A percentile compares a stretch with the other conserved stretches of the same genome.
Evolutionary conservation across 768 basidiomycete genomes (phyloP).

Genomic region (Lyophyllum atratum): DNA sequence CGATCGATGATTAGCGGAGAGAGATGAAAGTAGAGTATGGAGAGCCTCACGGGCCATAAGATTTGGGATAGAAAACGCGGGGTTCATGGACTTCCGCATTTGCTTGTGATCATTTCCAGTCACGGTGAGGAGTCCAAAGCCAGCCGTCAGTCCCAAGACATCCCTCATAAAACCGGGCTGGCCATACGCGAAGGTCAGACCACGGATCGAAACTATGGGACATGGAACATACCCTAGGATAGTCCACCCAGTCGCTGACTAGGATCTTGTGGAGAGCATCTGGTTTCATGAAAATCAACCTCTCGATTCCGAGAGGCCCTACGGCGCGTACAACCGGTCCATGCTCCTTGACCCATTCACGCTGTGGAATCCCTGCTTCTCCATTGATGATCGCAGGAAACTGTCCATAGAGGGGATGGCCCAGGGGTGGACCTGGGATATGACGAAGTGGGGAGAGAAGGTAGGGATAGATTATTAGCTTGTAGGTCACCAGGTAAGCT

Average conservation of each 20-base stretch:
- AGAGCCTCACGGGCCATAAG: conserved; percentile 35
- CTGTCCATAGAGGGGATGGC: conserved; percentile 37
- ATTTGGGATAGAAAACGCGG: conserved; percentile 50
- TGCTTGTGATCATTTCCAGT: conserved; percentile 50
- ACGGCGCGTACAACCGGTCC: conserved; percentile 45
- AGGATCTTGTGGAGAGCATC: conserved; percentile 47
- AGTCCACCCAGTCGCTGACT: conserved; percentile 45
- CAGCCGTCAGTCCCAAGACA: conserved; percentile 41
- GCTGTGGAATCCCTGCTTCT: conserved; percentile 45
- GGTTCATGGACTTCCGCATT: conserved; percentile 54
- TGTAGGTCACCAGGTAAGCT: conserved; percentile 25
- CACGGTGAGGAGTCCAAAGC: conserved; percentile 48
- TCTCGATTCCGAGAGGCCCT: conserved; percentile 47
- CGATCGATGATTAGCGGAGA: background rate
- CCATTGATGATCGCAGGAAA: conserved; percentile 36
- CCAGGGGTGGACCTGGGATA: conserved; percentile 39
- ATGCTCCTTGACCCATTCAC: conserved; percentile 47
- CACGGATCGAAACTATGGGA: background rate
- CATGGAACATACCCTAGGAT: conserved; percentile 37
- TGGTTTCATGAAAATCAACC: conserved; percentile 44
- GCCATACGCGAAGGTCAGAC: background rate
- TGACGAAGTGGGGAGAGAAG: conserved; percentile 38
- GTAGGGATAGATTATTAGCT: conserved; percentile 32
- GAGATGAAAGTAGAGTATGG: background rate
- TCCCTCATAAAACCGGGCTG: conserved; percentile 47